These are phyloP conservation scores for Scytalidium sp. DNA, from an alignment of 2,329 filamentous ascomycete species.

Conservation along the genomic window DNA sequence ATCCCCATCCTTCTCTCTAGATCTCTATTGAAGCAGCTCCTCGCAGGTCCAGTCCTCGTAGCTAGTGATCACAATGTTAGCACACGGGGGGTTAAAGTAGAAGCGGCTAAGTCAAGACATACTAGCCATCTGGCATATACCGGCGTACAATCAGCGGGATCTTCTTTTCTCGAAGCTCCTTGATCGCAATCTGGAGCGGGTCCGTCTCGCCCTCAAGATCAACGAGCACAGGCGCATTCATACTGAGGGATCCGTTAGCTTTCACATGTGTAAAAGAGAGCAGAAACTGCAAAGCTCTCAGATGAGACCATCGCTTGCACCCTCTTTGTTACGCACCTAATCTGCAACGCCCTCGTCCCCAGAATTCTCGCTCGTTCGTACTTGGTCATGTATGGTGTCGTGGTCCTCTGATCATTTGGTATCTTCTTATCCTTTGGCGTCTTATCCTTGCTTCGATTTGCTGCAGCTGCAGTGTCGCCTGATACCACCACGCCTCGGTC, in stretches of 20 bases:
- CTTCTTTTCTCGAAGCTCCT: conserved; percentile 97
- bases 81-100: not conserved
- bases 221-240: conserved; percentile 95
- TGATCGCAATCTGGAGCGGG: conserved; percentile 94
- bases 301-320: not conserved
- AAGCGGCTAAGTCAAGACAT: conserved; percentile 38
- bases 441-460: conserved; percentile 54
- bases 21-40: conserved; percentile 62
- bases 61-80: conserved; percentile 14
- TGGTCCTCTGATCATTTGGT: conserved; percentile 79
- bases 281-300: no score
- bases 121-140: conserved; percentile 96
- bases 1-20: conserved; percentile 1
- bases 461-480: conserved; percentile 59
- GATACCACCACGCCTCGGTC: conserved; percentile 48
- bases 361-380: conserved; percentile 94
- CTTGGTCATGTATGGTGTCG: conserved; percentile 99
- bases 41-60: conserved; percentile 99
- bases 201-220: conserved; percentile 98
- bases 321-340: conserved; percentile 62
- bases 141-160: conserved; percentile 92
- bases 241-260: conserved; percentile 49
- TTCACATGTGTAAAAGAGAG: no score
- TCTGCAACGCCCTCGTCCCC: conserved; percentile 90
- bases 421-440: conserved; percentile 81